Percentiles rank a stretch among this genome's conserved stretches.
phyloP scores from a whole-genome alignment of 2,329 filamentous ascomycete species.

The Ceratocystis lukuohia region DNA sequence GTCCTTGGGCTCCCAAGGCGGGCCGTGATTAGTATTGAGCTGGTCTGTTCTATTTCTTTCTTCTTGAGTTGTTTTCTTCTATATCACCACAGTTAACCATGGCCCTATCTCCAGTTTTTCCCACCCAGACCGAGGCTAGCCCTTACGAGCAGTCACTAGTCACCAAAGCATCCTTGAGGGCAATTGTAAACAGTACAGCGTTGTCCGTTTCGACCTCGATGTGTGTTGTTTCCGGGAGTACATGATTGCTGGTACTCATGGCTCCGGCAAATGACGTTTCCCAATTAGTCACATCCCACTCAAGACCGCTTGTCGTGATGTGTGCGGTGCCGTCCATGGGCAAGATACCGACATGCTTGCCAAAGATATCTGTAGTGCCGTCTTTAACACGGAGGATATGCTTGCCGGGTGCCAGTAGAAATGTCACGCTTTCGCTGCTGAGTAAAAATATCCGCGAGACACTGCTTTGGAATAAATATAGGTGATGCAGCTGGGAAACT shows the following conservation, averaged over 20 bases:
- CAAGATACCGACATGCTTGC: constrained; percentile 71
- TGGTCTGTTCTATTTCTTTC: background rate
- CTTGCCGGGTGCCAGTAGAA: constrained; percentile 46
- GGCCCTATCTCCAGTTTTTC: background rate
- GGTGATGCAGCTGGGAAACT: constrained; percentile 74
- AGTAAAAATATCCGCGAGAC: constrained; percentile 58
- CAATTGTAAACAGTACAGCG: constrained; percentile 60
- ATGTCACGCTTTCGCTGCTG: constrained; percentile 67
- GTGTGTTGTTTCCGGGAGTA: constrained; percentile 43
- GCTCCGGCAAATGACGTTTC: constrained; percentile 58
- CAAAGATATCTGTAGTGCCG: constrained; percentile 44
- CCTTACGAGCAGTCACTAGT: background rate
- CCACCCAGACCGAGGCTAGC: background rate
- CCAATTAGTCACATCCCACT: constrained; percentile 87
- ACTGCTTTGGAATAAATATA: constrained; percentile 50
- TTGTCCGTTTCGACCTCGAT: constrained; percentile 50
- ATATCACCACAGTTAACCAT: background rate
- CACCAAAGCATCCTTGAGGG: background rate
- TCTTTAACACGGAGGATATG: constrained; percentile 54
- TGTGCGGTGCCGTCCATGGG: constrained; percentile 64
- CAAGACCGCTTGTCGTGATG: constrained; percentile 68
- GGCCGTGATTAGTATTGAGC: background rate
- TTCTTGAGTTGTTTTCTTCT: background rate
- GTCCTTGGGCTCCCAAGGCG: background rate
- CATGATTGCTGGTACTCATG: constrained; percentile 71